These are phyloP conservation scores for Stevia rebaudiana DNA, from an alignment of 140 eudicot species.

Conservation along the genomic window DNA sequence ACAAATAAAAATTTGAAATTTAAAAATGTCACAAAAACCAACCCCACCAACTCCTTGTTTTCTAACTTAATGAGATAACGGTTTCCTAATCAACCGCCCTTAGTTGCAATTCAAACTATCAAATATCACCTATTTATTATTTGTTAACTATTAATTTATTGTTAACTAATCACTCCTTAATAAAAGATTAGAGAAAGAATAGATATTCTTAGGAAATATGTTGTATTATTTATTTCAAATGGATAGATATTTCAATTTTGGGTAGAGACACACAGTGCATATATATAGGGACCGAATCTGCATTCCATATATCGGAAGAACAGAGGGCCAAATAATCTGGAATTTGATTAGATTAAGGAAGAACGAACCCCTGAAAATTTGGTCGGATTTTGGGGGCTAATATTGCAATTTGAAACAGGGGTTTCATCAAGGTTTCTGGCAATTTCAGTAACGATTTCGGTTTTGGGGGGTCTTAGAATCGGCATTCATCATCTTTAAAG, in stretches of 20 bases:
- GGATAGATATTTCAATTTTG: slow-evolving; percentile 19
- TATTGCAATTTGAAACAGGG: background rate
- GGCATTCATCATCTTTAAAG: slow-evolving; percentile 11
- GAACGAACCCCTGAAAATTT: slow-evolving; percentile 7
- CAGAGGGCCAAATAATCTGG: slow-evolving; percentile 15
- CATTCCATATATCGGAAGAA: slow-evolving; percentile 9
- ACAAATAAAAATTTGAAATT: background rate
- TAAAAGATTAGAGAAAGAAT: background rate
- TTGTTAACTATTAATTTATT: background rate
- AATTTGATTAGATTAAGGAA: slow-evolving; percentile 1
- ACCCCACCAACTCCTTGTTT: background rate
- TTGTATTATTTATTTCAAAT: slow-evolving; percentile 15
- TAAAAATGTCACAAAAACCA: background rate
- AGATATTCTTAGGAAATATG: background rate
- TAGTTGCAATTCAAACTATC: slow-evolving; percentile 19
- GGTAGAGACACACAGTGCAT: background rate
- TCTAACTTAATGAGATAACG: slow-evolving; percentile 21
- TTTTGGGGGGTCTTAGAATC: slow-evolving; percentile 17
- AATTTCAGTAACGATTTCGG: background rate
- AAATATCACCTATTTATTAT: background rate
- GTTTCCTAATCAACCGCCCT: slow-evolving; percentile 28
- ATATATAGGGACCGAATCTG: slow-evolving; percentile 13
- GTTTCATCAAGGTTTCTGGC: slow-evolving; percentile 27
- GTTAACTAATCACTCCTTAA: background rate
- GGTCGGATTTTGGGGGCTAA: slow-evolving; percentile 12